A percentile compares a stretch with the other conserved stretches of the same genome.
Evolutionary conservation across 176 grass and related monocot genomes (phyloP).

Genomic region (Pontederia crassipes): DNA sequence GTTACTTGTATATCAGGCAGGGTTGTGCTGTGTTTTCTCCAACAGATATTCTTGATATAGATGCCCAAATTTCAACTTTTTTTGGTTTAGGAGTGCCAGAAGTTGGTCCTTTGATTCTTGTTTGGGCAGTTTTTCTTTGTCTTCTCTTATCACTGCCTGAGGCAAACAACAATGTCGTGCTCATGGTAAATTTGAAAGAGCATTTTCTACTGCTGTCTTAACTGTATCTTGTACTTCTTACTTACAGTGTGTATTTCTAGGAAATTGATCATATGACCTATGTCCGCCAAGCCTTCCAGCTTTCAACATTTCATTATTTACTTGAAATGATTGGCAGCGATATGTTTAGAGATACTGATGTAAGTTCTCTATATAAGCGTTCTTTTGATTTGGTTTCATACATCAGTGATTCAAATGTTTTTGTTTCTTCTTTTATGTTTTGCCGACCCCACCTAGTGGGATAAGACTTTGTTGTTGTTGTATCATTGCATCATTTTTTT

Average conservation of each 20-base stretch:
- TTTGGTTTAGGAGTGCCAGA: constrained; percentile 44
- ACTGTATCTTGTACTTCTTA: neutral
- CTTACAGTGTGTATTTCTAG: constrained; percentile 24
- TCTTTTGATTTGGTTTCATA: neutral
- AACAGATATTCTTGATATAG: constrained; percentile 79
- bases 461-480: no score
- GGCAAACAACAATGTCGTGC: constrained; percentile 30
- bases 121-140: constrained; percentile 77
- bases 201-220: neutral
- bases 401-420: neutral
- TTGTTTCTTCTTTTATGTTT: neutral
- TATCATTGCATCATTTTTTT: no score
- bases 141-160: constrained; percentile 64
- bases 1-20: constrained; percentile 35
- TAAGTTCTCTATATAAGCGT: constrained; percentile 35
- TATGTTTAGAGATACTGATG: constrained; percentile 73
- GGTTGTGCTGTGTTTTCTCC: constrained; percentile 62
- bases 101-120: constrained; percentile 75
- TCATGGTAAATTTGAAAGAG: constrained; percentile 22
- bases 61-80: constrained; percentile 69
- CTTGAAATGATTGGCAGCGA: constrained; percentile 52
- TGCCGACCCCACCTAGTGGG: no score
- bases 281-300: constrained; percentile 58
- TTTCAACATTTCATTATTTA: constrained; percentile 59
- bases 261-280: constrained; percentile 82